phyloP scores from a whole-genome alignment of 345 rosid genomes.

The Brassica napus region Da-Ae NC_063450.1:44692501-44693000 shows the following conservation, averaged over 20 bases:
- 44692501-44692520: constrained; percentile 66
- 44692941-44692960: background rate
- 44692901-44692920: background rate
- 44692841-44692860: constrained; percentile 8
- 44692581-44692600: constrained; percentile 83
- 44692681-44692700: constrained; percentile 59
- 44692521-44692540: constrained; percentile 75
- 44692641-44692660: constrained; percentile 61
- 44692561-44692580: constrained; percentile 73
- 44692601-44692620: constrained; percentile 91
- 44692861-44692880: background rate
- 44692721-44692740: constrained; percentile 76
- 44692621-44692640: constrained; percentile 81
- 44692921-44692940: background rate
- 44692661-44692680: constrained; percentile 69
- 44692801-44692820: constrained; percentile 27
- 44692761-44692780: background rate
- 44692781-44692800: background rate
- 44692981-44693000: background rate
- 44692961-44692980: background rate
- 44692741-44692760: constrained; percentile 12
- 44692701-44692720: constrained; percentile 62
- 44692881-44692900: background rate
- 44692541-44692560: constrained; percentile 69
- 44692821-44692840: background rate